phyloP scores from a whole-genome alignment of 2,329 filamentous ascomycete species.

The Penicillium italicum region DNA sequence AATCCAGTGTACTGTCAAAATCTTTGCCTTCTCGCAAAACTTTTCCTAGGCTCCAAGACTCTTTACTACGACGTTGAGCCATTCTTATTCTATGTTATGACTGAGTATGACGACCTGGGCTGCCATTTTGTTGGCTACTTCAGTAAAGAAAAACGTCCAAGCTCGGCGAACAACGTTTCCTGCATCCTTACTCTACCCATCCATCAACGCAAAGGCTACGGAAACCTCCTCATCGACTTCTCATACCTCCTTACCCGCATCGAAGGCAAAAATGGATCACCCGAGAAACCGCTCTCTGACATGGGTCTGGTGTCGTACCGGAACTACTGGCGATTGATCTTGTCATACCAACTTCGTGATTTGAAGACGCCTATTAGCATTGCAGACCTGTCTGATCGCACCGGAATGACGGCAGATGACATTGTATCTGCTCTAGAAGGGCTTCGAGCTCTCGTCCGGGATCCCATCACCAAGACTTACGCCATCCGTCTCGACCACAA shows the following conservation, averaged over 20 bases:
- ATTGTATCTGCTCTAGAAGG: conserved; percentile 92
- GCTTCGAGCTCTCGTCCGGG: conserved; percentile 80
- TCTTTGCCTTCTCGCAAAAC: conserved; percentile 86
- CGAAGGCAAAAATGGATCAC: conserved; percentile 89
- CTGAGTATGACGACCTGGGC: conserved; percentile 78
- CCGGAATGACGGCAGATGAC: conserved; percentile 93
- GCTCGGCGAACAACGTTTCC: conserved; percentile 94
- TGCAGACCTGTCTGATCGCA: conserved; percentile 66
- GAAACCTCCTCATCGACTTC: conserved; percentile 95
- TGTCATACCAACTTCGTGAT: conserved; percentile 78
- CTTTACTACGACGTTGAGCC: conserved; percentile 99
- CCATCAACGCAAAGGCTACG: conserved; percentile 94
- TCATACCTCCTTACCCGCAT: conserved; percentile 93
- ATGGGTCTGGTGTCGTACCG: conserved; percentile 97
- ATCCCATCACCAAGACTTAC: conserved; percentile 83
- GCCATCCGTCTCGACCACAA: conserved; percentile 81
- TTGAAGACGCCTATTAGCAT: conserved; percentile 57
- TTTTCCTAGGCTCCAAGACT: conserved; percentile 97
- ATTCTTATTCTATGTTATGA: conserved; percentile 98
- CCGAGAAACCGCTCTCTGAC: conserved; percentile 94
- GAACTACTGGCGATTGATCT: conserved; percentile 89
- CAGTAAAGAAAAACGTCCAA: conserved; percentile 94
- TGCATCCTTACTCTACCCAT: conserved; percentile 96
- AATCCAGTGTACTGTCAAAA: conserved; percentile 97
- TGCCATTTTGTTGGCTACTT: conserved; percentile 99